phyloP scores from a whole-genome alignment of 2,329 filamentous ascomycete species.

The Epichloe brachyelytri region DNA sequence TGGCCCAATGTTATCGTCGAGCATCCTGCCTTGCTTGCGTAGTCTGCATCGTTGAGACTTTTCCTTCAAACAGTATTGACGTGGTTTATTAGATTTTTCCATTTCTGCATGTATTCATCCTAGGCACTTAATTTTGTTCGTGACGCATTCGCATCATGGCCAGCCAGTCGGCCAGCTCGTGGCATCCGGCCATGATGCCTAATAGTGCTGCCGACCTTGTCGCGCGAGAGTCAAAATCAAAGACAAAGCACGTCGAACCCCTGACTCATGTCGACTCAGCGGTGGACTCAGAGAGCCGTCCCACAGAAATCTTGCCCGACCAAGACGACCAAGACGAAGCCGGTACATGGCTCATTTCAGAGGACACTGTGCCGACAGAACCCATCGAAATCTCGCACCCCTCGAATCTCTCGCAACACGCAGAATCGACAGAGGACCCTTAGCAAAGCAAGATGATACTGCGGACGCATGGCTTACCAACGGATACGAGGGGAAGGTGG shows the following conservation, averaged over 20 bases:
- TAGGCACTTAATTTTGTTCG: slow-evolving; percentile 4
- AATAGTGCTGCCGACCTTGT: slow-evolving; percentile 10
- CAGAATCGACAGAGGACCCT: background rate
- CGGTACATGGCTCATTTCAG: slow-evolving; percentile 13
- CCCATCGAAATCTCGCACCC: background rate
- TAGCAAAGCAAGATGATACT: background rate
- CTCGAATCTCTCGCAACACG: background rate
- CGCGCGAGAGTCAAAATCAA: background rate
- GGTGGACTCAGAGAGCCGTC: background rate
- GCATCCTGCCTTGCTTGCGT: background rate
- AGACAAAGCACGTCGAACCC: background rate
- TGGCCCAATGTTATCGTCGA: background rate
- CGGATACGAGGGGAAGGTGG: slow-evolving; percentile 12
- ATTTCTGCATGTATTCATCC: background rate
- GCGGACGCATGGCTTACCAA: slow-evolving; percentile 2
- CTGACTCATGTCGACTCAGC: background rate
- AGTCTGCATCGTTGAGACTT: slow-evolving; percentile 7
- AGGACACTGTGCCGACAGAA: slow-evolving; percentile 4
- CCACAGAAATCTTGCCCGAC: background rate
- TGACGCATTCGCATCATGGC: slow-evolving; percentile 20
- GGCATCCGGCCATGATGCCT: slow-evolving; percentile 30
- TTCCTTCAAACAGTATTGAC: background rate
- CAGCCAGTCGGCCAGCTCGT: slow-evolving; percentile 22
- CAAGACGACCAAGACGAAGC: slow-evolving; percentile 6
- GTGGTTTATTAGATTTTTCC: background rate